phyloP scores from a whole-genome alignment of 352 stramenopile species.

The Globisporangium rhizosaccharum region DNA sequence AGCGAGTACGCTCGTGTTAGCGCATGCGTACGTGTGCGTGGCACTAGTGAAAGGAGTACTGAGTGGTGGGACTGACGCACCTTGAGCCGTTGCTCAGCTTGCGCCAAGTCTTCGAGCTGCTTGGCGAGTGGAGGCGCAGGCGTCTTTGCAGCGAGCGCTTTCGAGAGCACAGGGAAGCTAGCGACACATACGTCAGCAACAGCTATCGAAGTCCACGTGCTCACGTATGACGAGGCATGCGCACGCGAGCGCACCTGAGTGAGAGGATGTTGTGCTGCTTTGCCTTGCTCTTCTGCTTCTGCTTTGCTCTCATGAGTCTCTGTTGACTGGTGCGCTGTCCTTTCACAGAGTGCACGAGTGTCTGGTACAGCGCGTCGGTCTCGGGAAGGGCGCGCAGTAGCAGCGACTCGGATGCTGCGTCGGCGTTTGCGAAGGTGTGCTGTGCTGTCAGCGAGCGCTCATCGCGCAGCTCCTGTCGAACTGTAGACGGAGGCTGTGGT shows the following conservation, averaged over 20 bases:
- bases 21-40: not conserved
- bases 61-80: not conserved
- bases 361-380: conserved; percentile 2
- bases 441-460: too few species aligned
- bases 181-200: not conserved
- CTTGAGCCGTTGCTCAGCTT: conserved; percentile 19
- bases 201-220: not conserved
- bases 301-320: conserved; percentile 5
- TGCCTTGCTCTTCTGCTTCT: conserved; percentile 3
- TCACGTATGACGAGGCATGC: not conserved
- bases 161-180: conserved; percentile 18
- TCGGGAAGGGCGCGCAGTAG: not conserved
- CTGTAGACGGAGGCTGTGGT: not conserved
- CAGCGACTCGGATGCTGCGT: not conserved
- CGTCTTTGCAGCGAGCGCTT: not conserved
- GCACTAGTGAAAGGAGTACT: too few species aligned
- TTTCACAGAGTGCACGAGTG: not conserved
- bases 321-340: not conserved
- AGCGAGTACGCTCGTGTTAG: not conserved
- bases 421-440: too few species aligned
- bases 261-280: conserved; percentile 21
- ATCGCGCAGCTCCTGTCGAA: too few species aligned
- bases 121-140: not conserved
- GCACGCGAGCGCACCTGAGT: conserved; percentile 18
- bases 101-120: conserved; percentile 8